These are phyloP conservation scores for Colletotrichum aenigma DNA, from an alignment of 2,329 filamentous ascomycete species.

Conservation along the genomic window DNA sequence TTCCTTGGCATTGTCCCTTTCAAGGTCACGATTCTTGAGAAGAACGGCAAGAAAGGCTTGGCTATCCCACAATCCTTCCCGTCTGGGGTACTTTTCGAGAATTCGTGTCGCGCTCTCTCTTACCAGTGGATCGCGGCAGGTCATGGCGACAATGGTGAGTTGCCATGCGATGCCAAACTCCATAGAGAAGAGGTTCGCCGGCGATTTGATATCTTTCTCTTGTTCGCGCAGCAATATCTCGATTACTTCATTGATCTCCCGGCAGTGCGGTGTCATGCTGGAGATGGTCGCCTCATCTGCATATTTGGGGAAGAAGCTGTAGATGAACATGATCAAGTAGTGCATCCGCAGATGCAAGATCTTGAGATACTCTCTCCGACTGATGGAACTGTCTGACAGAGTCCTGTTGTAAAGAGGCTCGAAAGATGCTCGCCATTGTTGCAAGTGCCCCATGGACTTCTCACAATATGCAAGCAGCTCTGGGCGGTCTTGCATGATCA, in stretches of 20 bases:
- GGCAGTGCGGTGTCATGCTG: conserved; percentile 44
- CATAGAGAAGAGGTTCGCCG: conserved; percentile 44
- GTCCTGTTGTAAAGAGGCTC: conserved; percentile 38
- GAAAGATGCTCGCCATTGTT: conserved; percentile 42
- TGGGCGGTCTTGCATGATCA: neutral
- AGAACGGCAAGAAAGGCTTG: conserved; percentile 43
- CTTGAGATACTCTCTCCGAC: conserved; percentile 25
- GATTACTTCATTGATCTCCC: conserved; percentile 42
- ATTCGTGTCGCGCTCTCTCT: conserved; percentile 44
- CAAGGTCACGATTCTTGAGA: conserved; percentile 38
- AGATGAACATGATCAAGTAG: conserved; percentile 45
- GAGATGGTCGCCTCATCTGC: conserved; percentile 38
- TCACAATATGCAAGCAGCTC: conserved; percentile 11
- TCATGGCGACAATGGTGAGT: conserved; percentile 44
- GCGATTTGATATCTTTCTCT: conserved; percentile 9
- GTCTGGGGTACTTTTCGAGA: conserved; percentile 42
- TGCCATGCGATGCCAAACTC: conserved; percentile 51
- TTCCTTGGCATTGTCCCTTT: conserved; percentile 33
- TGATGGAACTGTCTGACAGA: conserved; percentile 27
- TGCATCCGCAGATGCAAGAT: conserved; percentile 43
- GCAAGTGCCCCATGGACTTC: conserved; percentile 25
- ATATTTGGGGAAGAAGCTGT: conserved; percentile 41
- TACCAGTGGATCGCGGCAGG: conserved; percentile 41
- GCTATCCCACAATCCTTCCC: conserved; percentile 48
- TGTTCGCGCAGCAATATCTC: conserved; percentile 37